phyloP scores from a whole-genome alignment of 805 yeast species.

The Vanderwaltozyma polyspora region DNA sequence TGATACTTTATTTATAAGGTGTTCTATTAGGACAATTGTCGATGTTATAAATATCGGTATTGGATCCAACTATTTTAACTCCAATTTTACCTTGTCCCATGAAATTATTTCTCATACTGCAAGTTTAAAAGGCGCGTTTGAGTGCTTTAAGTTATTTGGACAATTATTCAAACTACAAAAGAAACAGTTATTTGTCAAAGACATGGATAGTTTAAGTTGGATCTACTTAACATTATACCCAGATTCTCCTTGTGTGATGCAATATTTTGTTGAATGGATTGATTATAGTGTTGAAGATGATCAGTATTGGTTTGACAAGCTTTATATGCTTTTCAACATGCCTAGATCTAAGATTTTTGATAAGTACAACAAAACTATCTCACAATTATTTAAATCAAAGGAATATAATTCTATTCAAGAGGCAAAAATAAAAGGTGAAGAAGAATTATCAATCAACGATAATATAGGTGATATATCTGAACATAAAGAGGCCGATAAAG shows the following conservation, averaged over 20 bases:
- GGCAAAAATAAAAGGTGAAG: slow-evolving; percentile 34
- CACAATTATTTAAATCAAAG: slow-evolving; percentile 31
- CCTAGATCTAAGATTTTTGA: slow-evolving; percentile 34
- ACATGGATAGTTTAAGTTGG: slow-evolving; percentile 51
- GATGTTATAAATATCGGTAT: slow-evolving; percentile 11
- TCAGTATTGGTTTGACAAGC: slow-evolving; percentile 43
- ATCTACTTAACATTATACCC: slow-evolving; percentile 39
- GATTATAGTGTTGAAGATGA: slow-evolving; percentile 36
- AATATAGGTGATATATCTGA: not conserved
- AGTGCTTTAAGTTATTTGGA: slow-evolving; percentile 45
- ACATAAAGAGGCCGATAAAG: slow-evolving; percentile 13
- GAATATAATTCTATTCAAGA: slow-evolving; percentile 24
- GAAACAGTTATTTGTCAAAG: slow-evolving; percentile 33
- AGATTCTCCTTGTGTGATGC: slow-evolving; percentile 32
- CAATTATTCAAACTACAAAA: slow-evolving; percentile 48
- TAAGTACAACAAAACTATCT: slow-evolving; percentile 32
- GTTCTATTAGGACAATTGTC: slow-evolving; percentile 13
- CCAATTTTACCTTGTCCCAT: slow-evolving; percentile 25
- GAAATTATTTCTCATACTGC: slow-evolving; percentile 37
- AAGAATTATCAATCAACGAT: slow-evolving; percentile 34
- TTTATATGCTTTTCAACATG: slow-evolving; percentile 39
- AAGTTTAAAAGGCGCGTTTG: slow-evolving; percentile 29
- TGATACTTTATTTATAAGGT: slow-evolving; percentile 19
- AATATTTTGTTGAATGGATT: slow-evolving; percentile 50
- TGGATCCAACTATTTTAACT: slow-evolving; percentile 11